These are phyloP conservation scores for Hexamita inflata DNA, from an alignment of 208 protist genomes.

Conservation along the genomic window DNA sequence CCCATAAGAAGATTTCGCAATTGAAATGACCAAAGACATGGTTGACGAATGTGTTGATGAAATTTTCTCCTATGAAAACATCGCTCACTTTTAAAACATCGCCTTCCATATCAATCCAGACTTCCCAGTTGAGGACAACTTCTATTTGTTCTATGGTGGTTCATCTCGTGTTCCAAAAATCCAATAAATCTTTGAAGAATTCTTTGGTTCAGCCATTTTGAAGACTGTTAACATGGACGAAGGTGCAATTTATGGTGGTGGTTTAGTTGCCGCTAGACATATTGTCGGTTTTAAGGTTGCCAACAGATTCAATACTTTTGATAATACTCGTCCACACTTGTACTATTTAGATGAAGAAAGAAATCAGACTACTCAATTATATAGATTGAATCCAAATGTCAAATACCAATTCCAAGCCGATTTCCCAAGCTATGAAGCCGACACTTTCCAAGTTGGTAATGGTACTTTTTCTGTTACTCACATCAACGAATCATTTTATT, in stretches of 20 bases:
- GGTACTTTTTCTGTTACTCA: background rate
- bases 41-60: background rate
- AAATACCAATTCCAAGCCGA: background rate
- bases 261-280: slow-evolving; percentile 11
- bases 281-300: background rate
- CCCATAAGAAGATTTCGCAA: background rate
- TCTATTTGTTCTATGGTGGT: slow-evolving; percentile 22
- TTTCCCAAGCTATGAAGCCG: background rate
- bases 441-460: background rate
- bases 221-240: slow-evolving; percentile 18
- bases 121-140: background rate
- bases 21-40: background rate
- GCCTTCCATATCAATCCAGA: background rate
- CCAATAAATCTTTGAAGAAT: background rate
- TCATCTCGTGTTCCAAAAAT: background rate
- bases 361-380: background rate
- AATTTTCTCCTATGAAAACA: background rate
- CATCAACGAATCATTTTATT: background rate
- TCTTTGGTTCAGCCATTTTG: background rate
- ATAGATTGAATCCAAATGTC: background rate
- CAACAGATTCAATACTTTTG: slow-evolving; percentile 16
- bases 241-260: slow-evolving; percentile 21
- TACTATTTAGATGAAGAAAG: background rate
- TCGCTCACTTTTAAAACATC: background rate
- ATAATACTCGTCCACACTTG: background rate